A percentile compares a stretch with the other conserved stretches of the same genome.
phyloP scores from a whole-genome alignment of 140 eudicot species.

The Flaveria floridana region DNA sequence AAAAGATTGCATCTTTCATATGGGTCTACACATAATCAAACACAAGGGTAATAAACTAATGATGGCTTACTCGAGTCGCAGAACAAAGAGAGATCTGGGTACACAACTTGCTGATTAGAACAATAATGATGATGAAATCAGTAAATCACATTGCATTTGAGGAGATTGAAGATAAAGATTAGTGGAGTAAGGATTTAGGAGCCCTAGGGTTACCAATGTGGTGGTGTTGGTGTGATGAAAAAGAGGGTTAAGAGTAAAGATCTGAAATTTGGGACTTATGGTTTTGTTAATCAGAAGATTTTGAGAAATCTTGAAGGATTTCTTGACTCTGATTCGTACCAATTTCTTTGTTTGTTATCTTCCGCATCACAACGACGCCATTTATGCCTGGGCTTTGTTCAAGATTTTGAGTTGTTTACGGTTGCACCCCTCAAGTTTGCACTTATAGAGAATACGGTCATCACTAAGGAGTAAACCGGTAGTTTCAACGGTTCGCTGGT shows the following conservation, averaged over 20 bases:
- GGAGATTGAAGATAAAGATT: constrained; percentile 12
- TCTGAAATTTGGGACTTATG: constrained; percentile 28
- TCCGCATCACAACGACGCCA: constrained; percentile 34
- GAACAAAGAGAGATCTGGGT: constrained; percentile 21
- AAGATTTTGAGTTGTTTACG: constrained; percentile 22
- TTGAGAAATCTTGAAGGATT: constrained; percentile 25
- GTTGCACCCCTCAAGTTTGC: constrained; percentile 22
- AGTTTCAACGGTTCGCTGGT: too few relatives aligned
- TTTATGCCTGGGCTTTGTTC: constrained; percentile 29
- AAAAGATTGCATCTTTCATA: constrained; percentile 15
- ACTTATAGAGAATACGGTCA: background rate
- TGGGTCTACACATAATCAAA: constrained; percentile 21
- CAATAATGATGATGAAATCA: background rate
- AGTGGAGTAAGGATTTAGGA: constrained; percentile 22
- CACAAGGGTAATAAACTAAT: background rate
- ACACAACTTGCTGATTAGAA: constrained; percentile 12
- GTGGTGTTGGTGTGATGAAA: background rate
- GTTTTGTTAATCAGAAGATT: constrained; percentile 26
- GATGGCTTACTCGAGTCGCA: background rate
- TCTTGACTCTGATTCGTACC: constrained; percentile 39
- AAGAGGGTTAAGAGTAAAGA: constrained; percentile 14
- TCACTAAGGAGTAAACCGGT: too few relatives aligned
- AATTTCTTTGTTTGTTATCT: constrained; percentile 29
- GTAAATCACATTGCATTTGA: constrained; percentile 10
- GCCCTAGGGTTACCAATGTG: constrained; percentile 32